A percentile compares a stretch with the other conserved stretches of the same genome.
Conservation (phyloP, 768 basidiomycete genomes). For the Xanthoconium purpureum region DNA sequence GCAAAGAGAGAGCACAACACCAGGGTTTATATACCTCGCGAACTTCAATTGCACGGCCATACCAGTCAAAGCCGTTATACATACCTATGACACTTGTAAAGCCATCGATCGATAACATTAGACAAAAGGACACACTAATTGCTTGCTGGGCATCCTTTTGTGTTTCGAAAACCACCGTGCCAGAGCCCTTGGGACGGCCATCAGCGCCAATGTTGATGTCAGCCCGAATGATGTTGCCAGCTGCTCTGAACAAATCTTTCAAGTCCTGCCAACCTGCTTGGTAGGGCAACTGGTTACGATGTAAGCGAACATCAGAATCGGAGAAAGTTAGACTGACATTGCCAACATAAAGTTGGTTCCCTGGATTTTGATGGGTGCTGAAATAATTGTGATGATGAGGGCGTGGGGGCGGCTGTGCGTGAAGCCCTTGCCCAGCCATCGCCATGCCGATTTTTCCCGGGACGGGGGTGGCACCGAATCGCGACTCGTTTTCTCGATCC, state of each 20-base stretch:
- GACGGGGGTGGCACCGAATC: constrained; percentile 95
- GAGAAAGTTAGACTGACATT: constrained; percentile 54
- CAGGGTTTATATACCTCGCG: constrained; percentile 63
- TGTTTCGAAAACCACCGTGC: constrained; percentile 95
- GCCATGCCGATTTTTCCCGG: constrained; percentile 96
- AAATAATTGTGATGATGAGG: constrained; percentile 79
- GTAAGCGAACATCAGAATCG: constrained; percentile 2
- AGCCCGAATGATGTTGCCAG: constrained; percentile 92
- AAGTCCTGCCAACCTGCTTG: constrained; percentile 99
- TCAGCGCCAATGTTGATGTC: constrained; percentile 94
- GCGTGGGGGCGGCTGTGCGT: constrained; percentile 78
- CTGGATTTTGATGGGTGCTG: constrained; percentile 55
- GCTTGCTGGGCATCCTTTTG: constrained; percentile 88
- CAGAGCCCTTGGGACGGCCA: constrained; percentile 92
- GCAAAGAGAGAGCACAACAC: not conserved
- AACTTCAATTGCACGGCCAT: constrained; percentile 91
- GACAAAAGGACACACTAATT: constrained; percentile 59
- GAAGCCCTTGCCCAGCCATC: constrained; percentile 83
- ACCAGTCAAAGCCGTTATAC: constrained; percentile 98
- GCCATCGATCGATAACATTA: not conserved
- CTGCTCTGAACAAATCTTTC: constrained; percentile 94
- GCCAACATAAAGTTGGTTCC: constrained; percentile 89
- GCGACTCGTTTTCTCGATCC: constrained; percentile 96
- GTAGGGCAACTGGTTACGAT: constrained; percentile 68
- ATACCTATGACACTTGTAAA: constrained; percentile 54